Conservation (phyloP, 2,329 filamentous ascomycete species). For the Colletotrichum trifolii region DNA sequence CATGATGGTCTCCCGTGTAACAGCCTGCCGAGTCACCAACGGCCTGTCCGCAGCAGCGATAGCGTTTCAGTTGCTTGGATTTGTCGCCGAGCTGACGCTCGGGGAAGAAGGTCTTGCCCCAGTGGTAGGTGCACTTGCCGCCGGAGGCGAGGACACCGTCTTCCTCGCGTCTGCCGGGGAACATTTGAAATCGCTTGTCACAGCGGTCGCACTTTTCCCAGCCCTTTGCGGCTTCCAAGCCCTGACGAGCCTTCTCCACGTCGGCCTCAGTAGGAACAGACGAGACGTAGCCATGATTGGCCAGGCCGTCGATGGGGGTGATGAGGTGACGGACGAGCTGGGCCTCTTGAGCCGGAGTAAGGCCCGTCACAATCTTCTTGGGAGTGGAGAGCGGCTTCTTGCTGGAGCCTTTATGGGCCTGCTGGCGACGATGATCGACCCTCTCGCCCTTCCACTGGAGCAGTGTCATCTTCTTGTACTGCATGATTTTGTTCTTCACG, state of each 20-base stretch:
- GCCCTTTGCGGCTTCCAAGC: conserved; percentile 73
- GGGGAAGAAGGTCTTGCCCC: conserved; percentile 75
- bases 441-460: conserved; percentile 78
- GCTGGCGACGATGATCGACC: conserved; percentile 42
- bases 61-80: conserved; percentile 69
- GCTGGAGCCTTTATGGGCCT: conserved; percentile 44
- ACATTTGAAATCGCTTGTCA: conserved; percentile 87
- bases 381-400: conserved; percentile 49
- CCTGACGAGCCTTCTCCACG: conserved; percentile 73
- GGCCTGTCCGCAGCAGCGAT: conserved; percentile 81
- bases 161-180: conserved; percentile 81
- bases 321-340: conserved; percentile 70
- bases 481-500: conserved; percentile 83
- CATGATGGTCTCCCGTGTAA: conserved; percentile 76
- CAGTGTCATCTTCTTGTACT: conserved; percentile 78
- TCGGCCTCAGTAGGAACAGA: conserved; percentile 72
- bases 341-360: conserved; percentile 76
- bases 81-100: conserved; percentile 66
- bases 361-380: conserved; percentile 73
- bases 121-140: conserved; percentile 84
- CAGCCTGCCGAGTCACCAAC: conserved; percentile 82
- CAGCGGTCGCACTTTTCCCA: conserved; percentile 94
- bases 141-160: conserved; percentile 82
- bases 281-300: conserved; percentile 80
- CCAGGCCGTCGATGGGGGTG: conserved; percentile 73